Conservation (phyloP, 2,329 filamentous ascomycete species). For the Epichloe glyceriae region DNA sequence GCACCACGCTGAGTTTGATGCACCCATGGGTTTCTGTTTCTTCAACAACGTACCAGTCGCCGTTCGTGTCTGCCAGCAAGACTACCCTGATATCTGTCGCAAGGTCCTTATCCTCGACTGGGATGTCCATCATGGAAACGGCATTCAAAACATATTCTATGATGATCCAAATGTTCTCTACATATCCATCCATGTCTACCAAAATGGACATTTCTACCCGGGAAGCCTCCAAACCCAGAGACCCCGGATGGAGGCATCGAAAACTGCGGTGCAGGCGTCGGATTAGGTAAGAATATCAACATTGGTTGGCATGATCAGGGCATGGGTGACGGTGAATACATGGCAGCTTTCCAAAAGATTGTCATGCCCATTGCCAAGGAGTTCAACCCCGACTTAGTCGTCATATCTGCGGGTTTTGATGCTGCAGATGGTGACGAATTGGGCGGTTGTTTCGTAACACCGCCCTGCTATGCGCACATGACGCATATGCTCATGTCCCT, state of each 20-base stretch:
- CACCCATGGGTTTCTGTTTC: conserved; percentile 87
- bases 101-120: conserved; percentile 92
- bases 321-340: conserved; percentile 94
- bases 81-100: conserved; percentile 67
- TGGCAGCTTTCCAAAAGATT: conserved; percentile 89
- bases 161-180: conserved; percentile 90
- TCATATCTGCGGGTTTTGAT: conserved; percentile 92
- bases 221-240: conserved; percentile 41
- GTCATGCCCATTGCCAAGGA: conserved; percentile 94
- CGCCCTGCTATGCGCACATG: conserved; percentile 92
- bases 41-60: conserved; percentile 97
- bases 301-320: conserved; percentile 56
- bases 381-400: conserved; percentile 87
- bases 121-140: conserved; percentile 75
- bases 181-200: conserved; percentile 85
- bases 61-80: conserved; percentile 70
- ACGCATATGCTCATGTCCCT: conserved; percentile 98
- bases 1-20: conserved; percentile 80
- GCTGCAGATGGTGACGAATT: conserved; percentile 88
- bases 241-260: conserved; percentile 49
- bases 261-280: conserved; percentile 41
- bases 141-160: conserved; percentile 93
- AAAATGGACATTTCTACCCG: conserved; percentile 73
- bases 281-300: conserved; percentile 51
- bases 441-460: conserved; percentile 84